A percentile compares a stretch with the other conserved stretches of the same genome.
Evolutionary conservation across 1,284 basidiomycete species (phyloP).

Genomic region (Mrakiaceae sp.): DNA sequence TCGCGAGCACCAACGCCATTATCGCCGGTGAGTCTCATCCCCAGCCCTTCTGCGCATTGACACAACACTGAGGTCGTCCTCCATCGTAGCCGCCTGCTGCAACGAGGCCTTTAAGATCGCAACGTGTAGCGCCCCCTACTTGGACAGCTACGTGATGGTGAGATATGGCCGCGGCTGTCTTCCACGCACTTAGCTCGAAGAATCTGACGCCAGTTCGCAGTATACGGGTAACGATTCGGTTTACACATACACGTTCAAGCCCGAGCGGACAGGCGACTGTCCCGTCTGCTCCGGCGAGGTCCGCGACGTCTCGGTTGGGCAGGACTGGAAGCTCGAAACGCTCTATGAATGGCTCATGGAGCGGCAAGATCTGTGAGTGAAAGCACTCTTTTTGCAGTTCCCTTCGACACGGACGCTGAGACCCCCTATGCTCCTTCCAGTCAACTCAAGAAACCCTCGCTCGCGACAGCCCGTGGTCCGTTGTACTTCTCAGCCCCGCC

Average conservation of each 20-base stretch:
- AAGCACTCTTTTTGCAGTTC: background rate
- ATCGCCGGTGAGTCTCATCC: conserved; percentile 57
- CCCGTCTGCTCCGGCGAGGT: conserved; percentile 94
- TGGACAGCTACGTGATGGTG: conserved; percentile 98
- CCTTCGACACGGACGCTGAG: background rate
- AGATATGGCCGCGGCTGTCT: conserved; percentile 24
- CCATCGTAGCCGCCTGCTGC: conserved; percentile 75
- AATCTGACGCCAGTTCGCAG: conserved; percentile 24
- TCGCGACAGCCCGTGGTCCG: conserved; percentile 51
- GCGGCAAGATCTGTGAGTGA: conserved; percentile 70
- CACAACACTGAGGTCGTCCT: background rate
- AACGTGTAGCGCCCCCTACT: conserved; percentile 80
- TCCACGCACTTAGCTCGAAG: too few species aligned
- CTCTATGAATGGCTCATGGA: conserved; percentile 76
- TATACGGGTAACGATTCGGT: conserved; percentile 85
- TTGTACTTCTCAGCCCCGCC: conserved; percentile 90
- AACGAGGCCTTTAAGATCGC: conserved; percentile 99
- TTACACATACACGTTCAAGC: conserved; percentile 96
- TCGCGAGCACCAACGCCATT: conserved; percentile 91
- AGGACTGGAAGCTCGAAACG: conserved; percentile 65
- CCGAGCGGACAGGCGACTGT: conserved; percentile 84
- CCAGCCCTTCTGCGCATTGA: background rate
- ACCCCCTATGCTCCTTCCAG: conserved; percentile 38
- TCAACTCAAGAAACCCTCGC: conserved; percentile 84
- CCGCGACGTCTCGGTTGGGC: conserved; percentile 53